Percentiles rank a stretch among this genome's conserved stretches.
These are phyloP conservation scores for Saccharomyces uvarum DNA, from an alignment of 1,139 yeast genomes.

Conservation along the genomic window DNA sequence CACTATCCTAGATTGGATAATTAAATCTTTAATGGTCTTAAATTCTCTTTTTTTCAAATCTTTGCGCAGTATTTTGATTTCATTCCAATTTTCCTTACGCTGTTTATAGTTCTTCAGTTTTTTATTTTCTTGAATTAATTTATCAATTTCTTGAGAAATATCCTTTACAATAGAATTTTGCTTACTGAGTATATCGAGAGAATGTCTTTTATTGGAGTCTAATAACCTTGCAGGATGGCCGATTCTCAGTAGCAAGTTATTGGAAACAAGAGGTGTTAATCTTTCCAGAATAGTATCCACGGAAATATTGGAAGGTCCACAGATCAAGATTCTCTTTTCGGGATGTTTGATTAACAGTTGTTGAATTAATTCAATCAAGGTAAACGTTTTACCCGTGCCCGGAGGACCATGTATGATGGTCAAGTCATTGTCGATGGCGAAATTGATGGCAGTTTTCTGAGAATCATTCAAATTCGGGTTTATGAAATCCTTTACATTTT, in stretches of 20 bases:
- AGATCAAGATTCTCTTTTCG: constrained; percentile 61
- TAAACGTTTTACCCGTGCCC: constrained; percentile 78
- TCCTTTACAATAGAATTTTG: constrained; percentile 51
- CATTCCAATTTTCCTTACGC: constrained; percentile 58
- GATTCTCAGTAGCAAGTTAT: constrained; percentile 57
- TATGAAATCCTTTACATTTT: constrained; percentile 30
- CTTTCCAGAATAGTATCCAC: constrained; percentile 88
- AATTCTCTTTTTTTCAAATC: constrained; percentile 64
- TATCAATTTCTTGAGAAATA: constrained; percentile 62
- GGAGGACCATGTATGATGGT: constrained; percentile 71
- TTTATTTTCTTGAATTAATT: constrained; percentile 48
- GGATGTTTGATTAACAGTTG: constrained; percentile 55
- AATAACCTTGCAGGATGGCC: constrained; percentile 91
- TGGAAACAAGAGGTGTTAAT: constrained; percentile 45
- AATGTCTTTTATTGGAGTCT: constrained; percentile 56
- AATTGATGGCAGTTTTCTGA: constrained; percentile 58
- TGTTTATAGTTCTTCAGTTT: constrained; percentile 62
- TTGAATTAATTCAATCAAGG: constrained; percentile 74
- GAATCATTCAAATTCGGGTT: constrained; percentile 57
- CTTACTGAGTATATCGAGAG: constrained; percentile 67
- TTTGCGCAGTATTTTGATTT: constrained; percentile 58
- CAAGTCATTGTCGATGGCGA: constrained; percentile 43
- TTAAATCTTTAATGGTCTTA: constrained; percentile 52
- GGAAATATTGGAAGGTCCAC: constrained; percentile 94
- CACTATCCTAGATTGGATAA: constrained; percentile 59